Base-by-base conservation (phyloP, 441 rosid genomes). In the Mallotus japonicus region DNA sequence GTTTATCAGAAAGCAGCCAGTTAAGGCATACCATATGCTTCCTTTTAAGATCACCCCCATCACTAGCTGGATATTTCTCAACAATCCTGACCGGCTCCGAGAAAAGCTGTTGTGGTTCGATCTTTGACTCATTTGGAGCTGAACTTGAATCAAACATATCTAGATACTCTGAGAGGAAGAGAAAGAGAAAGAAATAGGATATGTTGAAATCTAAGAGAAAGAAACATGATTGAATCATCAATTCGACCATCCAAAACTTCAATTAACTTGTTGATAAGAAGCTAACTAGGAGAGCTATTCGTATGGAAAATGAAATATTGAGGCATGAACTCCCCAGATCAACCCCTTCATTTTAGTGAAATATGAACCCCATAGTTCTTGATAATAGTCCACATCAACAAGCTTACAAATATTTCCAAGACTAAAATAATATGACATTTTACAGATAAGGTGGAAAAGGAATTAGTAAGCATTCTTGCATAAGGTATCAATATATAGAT, bases 21-120 rank as follows among this genome's bases (percentile, higher is more conserved):
- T 91, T 95, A 58, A 95, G 87, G 90, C 93, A 91, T 47, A 91
- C 92, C 97, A 95, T 95, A 83, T 90, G 88, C 87, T 92, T 90
- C 87, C 86, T 95, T 73, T 80, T 83, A 67, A 87, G 77, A 81
- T 89, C 93, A 73, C 83, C 95, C 67, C 87, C 92, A 75, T 88
- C 92, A 69, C 96, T 89, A 46, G 91, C 93, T 56, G 97, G 93
- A 74, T 91, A 92, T 76, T 87, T 91, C 80, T 87, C 96, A 81
- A 88, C 81, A 46, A 95, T 78, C 77, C 96, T 91, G 69, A 86
- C 79, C 46, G 99, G 96, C 78, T 83, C 77, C 15, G 86, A 81
- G 77, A 92, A 92, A n/a, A 92, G 83, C 70, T 84, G 87, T 65
- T 95, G 98, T 5, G 81, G 81, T 69, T 76, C 68, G 74, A 95